Evolutionary conservation across 208 protist species (phyloP), one percentile per base, ranked within the genome.

Genomic region (Trypanosoma melophagium): DNA sequence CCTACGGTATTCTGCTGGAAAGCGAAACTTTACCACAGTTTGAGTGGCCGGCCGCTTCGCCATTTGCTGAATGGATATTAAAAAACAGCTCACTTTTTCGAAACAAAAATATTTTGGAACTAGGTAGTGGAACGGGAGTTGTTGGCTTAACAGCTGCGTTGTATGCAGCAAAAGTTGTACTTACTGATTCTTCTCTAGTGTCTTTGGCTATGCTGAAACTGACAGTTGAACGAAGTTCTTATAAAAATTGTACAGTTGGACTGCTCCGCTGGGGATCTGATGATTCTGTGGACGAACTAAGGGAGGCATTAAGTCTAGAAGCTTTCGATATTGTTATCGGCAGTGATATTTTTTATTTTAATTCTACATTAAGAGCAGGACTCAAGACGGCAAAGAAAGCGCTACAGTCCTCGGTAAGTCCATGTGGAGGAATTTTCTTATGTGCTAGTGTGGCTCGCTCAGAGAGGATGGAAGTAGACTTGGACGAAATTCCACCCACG

Each of bases 271-370:
- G 83, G 83, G 80, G 77, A 12, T 50, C 65, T n/a, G 65, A 64
- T n/a, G 72, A 74, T 7, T 57, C 77, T 35, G 55, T 83, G 49
- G 51, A 31, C 12, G 59, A 66, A 19, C 47, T 77, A 13, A 67
- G 71, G 28, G 53, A 28, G n/a, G 58, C 55, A 12, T 69, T 73
- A 31, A 24, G 35, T 28, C 22, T 77, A 10, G 69, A 66, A 3
- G n/a, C 17, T 0, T 90, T 90, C 42, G 81, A 90, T 25, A 45
- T 85, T 7, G 76, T 90, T 17, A 77, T 90, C 9, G 84, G 79
- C 4, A 84, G 80, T 69, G 84, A 90, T 41, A 52, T 90, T n/a
- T 87, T 90, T 38, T 90, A 87, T 66, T 87, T 89, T 65, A 74
- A 53, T 21, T 60, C 60, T 28, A 66, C 64, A 0, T 57, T 87